A percentile compares a stretch with the other conserved stretches of the same genome.
phyloP scores from a whole-genome alignment of 257 asterid species.

The Solanum bulbocastanum region DNA sequence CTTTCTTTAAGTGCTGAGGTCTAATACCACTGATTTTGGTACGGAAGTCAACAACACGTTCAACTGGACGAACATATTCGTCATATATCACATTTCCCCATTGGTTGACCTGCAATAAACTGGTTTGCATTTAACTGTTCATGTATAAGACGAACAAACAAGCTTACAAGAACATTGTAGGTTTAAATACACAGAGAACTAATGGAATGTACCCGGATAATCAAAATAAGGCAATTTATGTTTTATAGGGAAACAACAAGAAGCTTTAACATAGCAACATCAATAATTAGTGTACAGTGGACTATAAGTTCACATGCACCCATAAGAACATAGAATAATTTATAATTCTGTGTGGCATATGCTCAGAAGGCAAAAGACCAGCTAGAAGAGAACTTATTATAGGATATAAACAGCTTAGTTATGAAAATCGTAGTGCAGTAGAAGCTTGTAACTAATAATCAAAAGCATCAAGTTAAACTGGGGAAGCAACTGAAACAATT shows the following conservation, averaged over 20 bases:
- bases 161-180: background rate
- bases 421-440: background rate
- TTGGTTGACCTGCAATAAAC: conserved; percentile 65
- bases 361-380: background rate
- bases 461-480: background rate
- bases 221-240: background rate
- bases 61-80: conserved; percentile 84
- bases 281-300: background rate
- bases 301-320: background rate
- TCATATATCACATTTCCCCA: conserved; percentile 85
- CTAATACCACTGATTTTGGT: conserved; percentile 93
- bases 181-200: background rate
- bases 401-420: background rate
- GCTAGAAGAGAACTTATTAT: background rate
- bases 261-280: background rate
- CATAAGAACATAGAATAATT: background rate
- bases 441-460: background rate
- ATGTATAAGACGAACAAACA: background rate
- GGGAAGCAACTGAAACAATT: background rate
- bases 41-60: conserved; percentile 79
- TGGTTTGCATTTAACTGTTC: background rate
- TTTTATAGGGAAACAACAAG: background rate
- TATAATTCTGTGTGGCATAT: background rate
- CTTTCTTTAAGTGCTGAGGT: conserved; percentile 73
- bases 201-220: background rate